These are phyloP conservation scores for Aspergillus sp. DNA, from an alignment of 2,329 filamentous ascomycete species.

Conservation along the genomic window DNA sequence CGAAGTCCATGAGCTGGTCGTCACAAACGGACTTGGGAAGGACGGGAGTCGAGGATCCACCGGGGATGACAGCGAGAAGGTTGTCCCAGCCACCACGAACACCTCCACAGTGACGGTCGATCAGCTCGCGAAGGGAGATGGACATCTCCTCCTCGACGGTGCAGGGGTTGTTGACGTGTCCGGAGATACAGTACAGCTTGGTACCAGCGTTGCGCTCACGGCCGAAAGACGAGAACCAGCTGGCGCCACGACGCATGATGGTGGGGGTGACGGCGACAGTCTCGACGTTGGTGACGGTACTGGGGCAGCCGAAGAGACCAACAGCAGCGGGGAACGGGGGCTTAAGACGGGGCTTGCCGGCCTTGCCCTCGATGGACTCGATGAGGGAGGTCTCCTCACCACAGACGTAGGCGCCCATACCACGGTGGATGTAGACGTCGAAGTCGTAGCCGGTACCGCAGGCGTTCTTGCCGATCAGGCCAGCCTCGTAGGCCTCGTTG, in stretches of 20 bases:
- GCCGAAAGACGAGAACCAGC: conserved; percentile 92
- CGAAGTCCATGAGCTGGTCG: conserved; percentile 98
- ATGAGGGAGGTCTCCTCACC: conserved; percentile 98
- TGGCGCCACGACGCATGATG: conserved; percentile 87
- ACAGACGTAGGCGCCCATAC: conserved; percentile 96
- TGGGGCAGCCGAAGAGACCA: conserved; percentile 96
- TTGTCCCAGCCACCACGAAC: conserved; percentile 98
- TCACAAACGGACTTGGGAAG: conserved; percentile 88
- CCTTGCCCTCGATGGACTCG: conserved; percentile 97
- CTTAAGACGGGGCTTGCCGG: conserved; percentile 97
- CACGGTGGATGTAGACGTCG: conserved; percentile 93
- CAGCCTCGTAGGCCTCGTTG: conserved; percentile 94
- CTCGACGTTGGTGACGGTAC: conserved; percentile 97
- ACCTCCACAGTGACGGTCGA: conserved; percentile 97
- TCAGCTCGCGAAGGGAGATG: conserved; percentile 91
- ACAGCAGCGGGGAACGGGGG: conserved; percentile 97
- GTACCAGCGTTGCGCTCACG: conserved; percentile 96
- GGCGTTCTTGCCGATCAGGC: conserved; percentile 96
- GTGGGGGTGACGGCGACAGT: conserved; percentile 94
- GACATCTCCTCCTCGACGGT: conserved; percentile 99
- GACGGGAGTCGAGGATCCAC: conserved; percentile 94
- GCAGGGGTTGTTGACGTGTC: conserved; percentile 96
- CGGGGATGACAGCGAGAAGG: conserved; percentile 89
- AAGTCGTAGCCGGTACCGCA: conserved; percentile 97
- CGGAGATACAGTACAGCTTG: conserved; percentile 97